Evolutionary conservation across 371 early-diverging fungal genomes (phyloP), one percentile per base, ranked within the genome.

Genomic region (Mortierella sp.): DNA sequence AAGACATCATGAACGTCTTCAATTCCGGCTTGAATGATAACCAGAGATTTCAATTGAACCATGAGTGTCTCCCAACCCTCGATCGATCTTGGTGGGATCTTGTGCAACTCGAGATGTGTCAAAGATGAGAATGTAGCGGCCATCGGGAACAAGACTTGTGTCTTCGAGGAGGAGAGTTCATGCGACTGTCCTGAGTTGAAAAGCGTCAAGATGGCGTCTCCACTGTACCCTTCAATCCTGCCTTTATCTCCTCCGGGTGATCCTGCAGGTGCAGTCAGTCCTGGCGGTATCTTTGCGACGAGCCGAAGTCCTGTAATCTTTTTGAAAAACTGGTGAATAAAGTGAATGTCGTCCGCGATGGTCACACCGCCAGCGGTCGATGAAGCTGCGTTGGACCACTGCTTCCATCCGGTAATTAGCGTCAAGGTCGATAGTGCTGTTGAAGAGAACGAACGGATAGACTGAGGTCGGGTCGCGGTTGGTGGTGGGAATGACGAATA

Each of bases 371-470:
- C 83, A 4, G 72, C 78, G 50, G 58, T 76, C 21, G 84, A 78
- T 45, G 80, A 72, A 2, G 89, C 88, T 1, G 86, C 88, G 21
- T 72, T 79, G 16, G 83, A 88, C 94, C 94, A 94, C n/a, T 91
- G 88, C 48, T 91, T 90, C 94, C 94, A 94, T 21, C 92, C 92
- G 0, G 91, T 90, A 19, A 91, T 88, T 0, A 94, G 79, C 0
- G 94, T 93, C 52, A 94, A 60, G 3, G 92, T 92, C 24, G 94
- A 94, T 83, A 92, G 89, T 26, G 92, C 91, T 14, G 91, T 89
- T 5, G 93, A 92, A 1, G 88, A 88, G 54, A 91, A 89, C 0
- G 92, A 92, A 26, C 89, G 88, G 63, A 93, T 90, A 11, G 93
- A 93, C 52, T 83, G 76, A 65, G 73, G 84, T 28, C 77, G 87